phyloP scores from a whole-genome alignment of 495 filamentous ascomycete species.

The Aspergillus biplanus region DNA sequence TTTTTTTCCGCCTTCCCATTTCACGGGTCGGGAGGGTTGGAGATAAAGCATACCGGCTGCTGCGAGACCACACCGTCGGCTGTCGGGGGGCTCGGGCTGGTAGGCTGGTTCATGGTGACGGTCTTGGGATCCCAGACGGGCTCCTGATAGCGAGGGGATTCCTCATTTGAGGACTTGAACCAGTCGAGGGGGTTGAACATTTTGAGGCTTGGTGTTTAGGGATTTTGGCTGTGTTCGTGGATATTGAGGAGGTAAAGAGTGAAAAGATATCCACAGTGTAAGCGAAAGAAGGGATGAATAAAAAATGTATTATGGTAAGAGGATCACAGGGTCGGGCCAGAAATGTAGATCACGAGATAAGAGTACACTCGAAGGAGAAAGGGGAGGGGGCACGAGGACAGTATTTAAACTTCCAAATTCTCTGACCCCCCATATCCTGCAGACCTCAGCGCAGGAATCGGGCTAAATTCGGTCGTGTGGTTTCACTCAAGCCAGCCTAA shows the following conservation, averaged over 20 bases:
- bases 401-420: neutral
- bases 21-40: neutral
- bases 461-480: no score
- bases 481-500: no score
- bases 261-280: no score
- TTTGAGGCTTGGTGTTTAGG: slow-evolving; percentile 18
- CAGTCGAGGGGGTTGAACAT: slow-evolving; percentile 47
- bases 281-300: neutral
- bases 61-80: slow-evolving; percentile 33
- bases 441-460: neutral
- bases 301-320: neutral
- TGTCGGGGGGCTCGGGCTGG: slow-evolving; percentile 34
- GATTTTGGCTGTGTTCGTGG: neutral
- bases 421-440: neutral
- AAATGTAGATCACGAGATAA: no score
- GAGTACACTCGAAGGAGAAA: neutral
- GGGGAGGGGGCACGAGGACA: neutral
- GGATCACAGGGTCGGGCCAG: no score
- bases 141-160: slow-evolving; percentile 23
- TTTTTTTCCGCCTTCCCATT: neutral
- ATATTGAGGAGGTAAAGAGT: neutral
- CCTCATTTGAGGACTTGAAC: slow-evolving; percentile 43
- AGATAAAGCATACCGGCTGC: slow-evolving; percentile 40
- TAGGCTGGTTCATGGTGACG: slow-evolving; percentile 43
- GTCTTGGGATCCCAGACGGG: slow-evolving; percentile 39